A percentile compares a stretch with the other conserved stretches of the same genome.
Conservation (phyloP, 1,139 yeast genomes). For the Yamadazyma dendronema region DNA sequence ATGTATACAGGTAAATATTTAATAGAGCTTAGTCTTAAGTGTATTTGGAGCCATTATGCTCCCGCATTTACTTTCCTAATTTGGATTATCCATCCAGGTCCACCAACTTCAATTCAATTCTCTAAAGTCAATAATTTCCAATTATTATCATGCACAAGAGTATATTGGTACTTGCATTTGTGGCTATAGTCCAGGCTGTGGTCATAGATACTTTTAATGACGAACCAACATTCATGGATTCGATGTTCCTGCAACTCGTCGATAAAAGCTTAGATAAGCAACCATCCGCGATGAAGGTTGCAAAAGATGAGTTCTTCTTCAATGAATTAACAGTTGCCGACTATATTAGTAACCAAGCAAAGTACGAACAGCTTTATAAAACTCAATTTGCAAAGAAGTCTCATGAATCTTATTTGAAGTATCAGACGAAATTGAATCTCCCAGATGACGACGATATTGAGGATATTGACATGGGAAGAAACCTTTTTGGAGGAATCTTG, state of each 20-base stretch:
- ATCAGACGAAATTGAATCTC: slow-evolving; percentile 24
- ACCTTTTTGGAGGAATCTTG: slow-evolving; percentile 42
- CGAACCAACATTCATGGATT: slow-evolving; percentile 12
- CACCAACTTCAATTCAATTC: too few species aligned
- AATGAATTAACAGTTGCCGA: slow-evolving; percentile 2
- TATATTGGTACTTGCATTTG: background rate
- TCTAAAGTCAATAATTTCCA: background rate
- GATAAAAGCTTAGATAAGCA: slow-evolving; percentile 1
- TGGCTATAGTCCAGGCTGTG: background rate
- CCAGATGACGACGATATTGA: slow-evolving; percentile 39
- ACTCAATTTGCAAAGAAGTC: slow-evolving; percentile 10
- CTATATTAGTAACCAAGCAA: slow-evolving; percentile 1
- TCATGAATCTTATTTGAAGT: slow-evolving; percentile 17
- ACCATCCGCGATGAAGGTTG: slow-evolving; percentile 2
- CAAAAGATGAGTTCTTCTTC: background rate
- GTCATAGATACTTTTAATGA: background rate
- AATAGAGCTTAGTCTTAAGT: too few species aligned
- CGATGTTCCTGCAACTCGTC: slow-evolving; percentile 18
- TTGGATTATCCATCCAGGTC: too few species aligned
- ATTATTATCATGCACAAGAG: background rate
- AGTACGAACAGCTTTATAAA: slow-evolving; percentile 5
- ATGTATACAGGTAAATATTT: slow-evolving; percentile 24
- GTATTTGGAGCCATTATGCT: background rate
- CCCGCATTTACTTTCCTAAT: slow-evolving; percentile 26
- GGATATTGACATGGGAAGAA: slow-evolving; percentile 24